These are phyloP conservation scores for Fusarium falciforme DNA, from an alignment of 2,329 filamentous ascomycete species.

Conservation along the genomic window DNA sequence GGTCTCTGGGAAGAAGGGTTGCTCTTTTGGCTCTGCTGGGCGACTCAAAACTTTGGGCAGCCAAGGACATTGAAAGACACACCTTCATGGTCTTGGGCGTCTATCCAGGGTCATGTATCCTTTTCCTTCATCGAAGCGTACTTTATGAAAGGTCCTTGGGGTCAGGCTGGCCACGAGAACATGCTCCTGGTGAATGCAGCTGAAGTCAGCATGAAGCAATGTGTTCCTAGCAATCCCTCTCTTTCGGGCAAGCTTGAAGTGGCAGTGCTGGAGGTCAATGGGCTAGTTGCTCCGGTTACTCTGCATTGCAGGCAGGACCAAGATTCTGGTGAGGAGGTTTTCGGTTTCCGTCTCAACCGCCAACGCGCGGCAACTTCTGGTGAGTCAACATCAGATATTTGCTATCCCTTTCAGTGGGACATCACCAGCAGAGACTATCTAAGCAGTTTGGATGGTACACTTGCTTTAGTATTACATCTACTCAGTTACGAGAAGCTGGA, in stretches of 20 bases:
- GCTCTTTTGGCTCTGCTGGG: conserved; percentile 5
- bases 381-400: not conserved
- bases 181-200: not conserved
- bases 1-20: conserved; percentile 1
- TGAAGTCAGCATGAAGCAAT: not conserved
- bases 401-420: not conserved
- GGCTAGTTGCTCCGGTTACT: not conserved
- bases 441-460: not conserved
- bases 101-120: not conserved
- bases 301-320: not conserved
- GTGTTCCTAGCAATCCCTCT: not conserved
- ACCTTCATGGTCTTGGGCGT: conserved; percentile 10
- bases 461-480: not conserved
- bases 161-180: not conserved
- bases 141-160: conserved; percentile 5
- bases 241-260: not conserved
- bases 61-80: not conserved
- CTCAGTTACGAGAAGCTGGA: conserved; percentile 1
- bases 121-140: not conserved
- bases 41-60: not conserved
- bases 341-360: not conserved
- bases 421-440: not conserved
- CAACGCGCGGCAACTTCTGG: not conserved
- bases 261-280: not conserved
- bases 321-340: not conserved